phyloP scores from a whole-genome alignment of 2,329 filamentous ascomycete genomes.

The Stemphylium vesicarium region DNA sequence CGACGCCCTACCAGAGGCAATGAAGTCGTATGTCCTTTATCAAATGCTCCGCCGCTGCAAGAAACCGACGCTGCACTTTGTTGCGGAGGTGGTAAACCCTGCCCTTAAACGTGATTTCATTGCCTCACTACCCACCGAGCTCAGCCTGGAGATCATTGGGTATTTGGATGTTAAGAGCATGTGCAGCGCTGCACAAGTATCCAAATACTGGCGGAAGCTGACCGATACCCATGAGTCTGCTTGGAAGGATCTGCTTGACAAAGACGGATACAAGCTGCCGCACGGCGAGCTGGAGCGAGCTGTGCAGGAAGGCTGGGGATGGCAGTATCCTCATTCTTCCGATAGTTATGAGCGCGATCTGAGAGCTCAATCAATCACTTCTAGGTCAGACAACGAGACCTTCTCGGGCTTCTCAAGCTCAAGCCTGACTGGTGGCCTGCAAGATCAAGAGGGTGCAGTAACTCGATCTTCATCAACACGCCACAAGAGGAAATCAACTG shows the following conservation, averaged over 20 bases:
- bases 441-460: conserved; percentile 38
- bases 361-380: conserved; percentile 59
- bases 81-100: conserved; percentile 90
- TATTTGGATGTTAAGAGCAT: conserved; percentile 87
- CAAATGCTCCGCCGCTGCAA: conserved; percentile 88
- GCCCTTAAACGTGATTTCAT: conserved; percentile 95
- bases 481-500: conserved; percentile 49
- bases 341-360: conserved; percentile 83
- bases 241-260: conserved; percentile 91
- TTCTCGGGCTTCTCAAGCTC: conserved; percentile 33
- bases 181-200: conserved; percentile 89
- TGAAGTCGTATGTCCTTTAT: conserved; percentile 97
- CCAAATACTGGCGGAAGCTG: conserved; percentile 89
- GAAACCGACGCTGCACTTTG: conserved; percentile 84
- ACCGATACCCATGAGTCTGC: conserved; percentile 93
- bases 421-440: conserved; percentile 15
- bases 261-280: conserved; percentile 79
- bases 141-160: conserved; percentile 84
- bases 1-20: conserved; percentile 85
- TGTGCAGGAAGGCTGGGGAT: conserved; percentile 93
- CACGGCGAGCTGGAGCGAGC: conserved; percentile 84
- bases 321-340: conserved; percentile 82
- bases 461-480: conserved; percentile 42
- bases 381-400: conserved; percentile 51
- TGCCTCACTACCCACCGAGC: conserved; percentile 79